Evolutionary conservation across 2,329 filamentous ascomycete species (phyloP), one percentile per base, ranked within the genome.

Genomic region (Westerdykella ornata): DNA sequence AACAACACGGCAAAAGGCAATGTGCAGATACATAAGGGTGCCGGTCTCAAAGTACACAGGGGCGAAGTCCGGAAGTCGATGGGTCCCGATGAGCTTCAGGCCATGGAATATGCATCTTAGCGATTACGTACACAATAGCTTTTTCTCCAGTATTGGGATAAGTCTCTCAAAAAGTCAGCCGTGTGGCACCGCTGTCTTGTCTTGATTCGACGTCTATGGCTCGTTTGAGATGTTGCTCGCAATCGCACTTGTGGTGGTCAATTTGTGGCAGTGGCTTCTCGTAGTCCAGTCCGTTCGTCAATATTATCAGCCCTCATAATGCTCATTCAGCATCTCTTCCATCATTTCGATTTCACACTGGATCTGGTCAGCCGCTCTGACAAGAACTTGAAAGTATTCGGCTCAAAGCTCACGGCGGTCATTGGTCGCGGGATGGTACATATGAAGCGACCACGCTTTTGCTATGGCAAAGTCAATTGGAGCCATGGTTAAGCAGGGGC

Each of bases 381-480:
- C 22, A 26, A 2, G 8, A 11, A 11, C 22, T 26, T 7, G 22
- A 33, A 33, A 39, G 14, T n/a, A n/a, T 3, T 28, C 26, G 41
- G 5, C 16, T 28, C 22, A 26, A 26, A 8, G 22, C 17, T 34
- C 41, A 22, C 35, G 39, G 28, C 29, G 36, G 20, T 16, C 35
- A 18, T 26, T 5, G 26, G 37, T 6, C 48, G 41, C 11, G 48
- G 48, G 3, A 51, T 18, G 5, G 17, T 41, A 36, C 48, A 51
- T 20, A 45, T 43, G 16, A 45, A 48, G 9, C 38, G 26, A 13
- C 48, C 48, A 4, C 48, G 45, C 8, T 26, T 45, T 15, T 26
- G 44, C 48, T 51, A 8, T 15, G 9, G 18, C 12, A 6, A 6
- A 9, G 30, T 37, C 30, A 44, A 19, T 17, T 41, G 4, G 11